Evolutionary conservation across 306 rosid species (phyloP).

Genomic region (Lablab purpureus): DNA sequence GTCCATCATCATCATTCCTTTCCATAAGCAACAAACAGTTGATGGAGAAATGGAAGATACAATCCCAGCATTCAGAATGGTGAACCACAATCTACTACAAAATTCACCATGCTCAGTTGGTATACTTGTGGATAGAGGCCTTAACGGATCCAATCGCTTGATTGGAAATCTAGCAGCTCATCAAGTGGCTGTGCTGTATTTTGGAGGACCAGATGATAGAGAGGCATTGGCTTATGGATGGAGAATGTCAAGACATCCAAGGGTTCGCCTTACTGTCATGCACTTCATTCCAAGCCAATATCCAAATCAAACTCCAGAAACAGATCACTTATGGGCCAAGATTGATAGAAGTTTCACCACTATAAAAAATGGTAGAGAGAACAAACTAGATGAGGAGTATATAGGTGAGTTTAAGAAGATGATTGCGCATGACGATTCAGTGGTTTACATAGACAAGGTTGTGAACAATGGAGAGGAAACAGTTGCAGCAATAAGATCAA

Average conservation of each 20-base stretch:
- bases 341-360: not conserved
- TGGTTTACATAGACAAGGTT: constrained; percentile 55
- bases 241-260: constrained; percentile 78
- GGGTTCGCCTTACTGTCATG: constrained; percentile 64
- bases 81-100: constrained; percentile 76
- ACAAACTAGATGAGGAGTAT: constrained; percentile 58
- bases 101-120: constrained; percentile 85
- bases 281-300: constrained; percentile 57
- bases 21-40: constrained; percentile 88
- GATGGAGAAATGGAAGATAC: constrained; percentile 85
- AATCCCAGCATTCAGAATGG: constrained; percentile 71
- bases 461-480: constrained; percentile 88
- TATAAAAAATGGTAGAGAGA: constrained; percentile 32
- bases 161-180: constrained; percentile 59
- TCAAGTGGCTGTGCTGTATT: constrained; percentile 61
- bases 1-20: constrained; percentile 75
- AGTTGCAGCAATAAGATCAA: constrained; percentile 65
- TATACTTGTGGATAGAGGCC: constrained; percentile 80
- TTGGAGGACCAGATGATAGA: constrained; percentile 88
- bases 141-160: constrained; percentile 63
- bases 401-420: constrained; percentile 54
- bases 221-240: constrained; percentile 81
- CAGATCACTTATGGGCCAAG: not conserved
- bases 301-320: not conserved
- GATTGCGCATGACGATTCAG: constrained; percentile 39